Evolutionary conservation across 2,329 filamentous ascomycete species (phyloP), one percentile per base, ranked within the genome.

Genomic region (Hymenoscyphus infarciens): DNA sequence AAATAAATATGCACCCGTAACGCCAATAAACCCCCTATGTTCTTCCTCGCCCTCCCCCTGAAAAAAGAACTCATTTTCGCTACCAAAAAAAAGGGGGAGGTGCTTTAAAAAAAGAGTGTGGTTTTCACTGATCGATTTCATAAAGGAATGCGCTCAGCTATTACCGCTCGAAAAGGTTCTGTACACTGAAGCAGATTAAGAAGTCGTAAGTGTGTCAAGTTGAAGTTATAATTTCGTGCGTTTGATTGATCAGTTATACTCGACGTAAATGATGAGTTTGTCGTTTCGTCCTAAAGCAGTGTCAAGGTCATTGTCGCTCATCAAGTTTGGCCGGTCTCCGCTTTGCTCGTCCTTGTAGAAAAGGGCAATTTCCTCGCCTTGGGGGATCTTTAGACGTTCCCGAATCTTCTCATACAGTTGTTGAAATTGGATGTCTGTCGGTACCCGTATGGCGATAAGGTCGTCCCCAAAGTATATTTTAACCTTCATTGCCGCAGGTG

Each of bases 391-490:
- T 67, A 96, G 83, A 54, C 95, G 85, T 70, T 97, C 92, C 57
- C 86, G 84, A 64, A 98, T 87, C 77, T 95, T 96, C 68, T 92
- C 88, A 70, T 89, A 88, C 8, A 99, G 82, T 65, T 92, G 89
- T 60, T 84, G 81, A 75, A 88, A 95, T 60, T 83, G 83, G 70
- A 96, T 92, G 61, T 96, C 90, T 1, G 84, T 83, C 0, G 94
- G 89, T 61, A 98, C 91, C 38, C 93, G 88, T 71, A 99, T 92
- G 54, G 95, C 90, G 68, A 97, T 94, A 62, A 96, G 86, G 69
- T 97, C 94, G 64, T 93, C 89, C 68, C 94, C 90, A 79, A 92
- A 97, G 79, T 91, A 95, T 60, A 97, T 89, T 78, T 98, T 98
- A 74, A 98, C 90, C 77, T 97, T 98, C 80, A 97, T 88, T 3